phyloP scores from a whole-genome alignment of 139 green algal species.

The Dunaliella sp. region DNA sequence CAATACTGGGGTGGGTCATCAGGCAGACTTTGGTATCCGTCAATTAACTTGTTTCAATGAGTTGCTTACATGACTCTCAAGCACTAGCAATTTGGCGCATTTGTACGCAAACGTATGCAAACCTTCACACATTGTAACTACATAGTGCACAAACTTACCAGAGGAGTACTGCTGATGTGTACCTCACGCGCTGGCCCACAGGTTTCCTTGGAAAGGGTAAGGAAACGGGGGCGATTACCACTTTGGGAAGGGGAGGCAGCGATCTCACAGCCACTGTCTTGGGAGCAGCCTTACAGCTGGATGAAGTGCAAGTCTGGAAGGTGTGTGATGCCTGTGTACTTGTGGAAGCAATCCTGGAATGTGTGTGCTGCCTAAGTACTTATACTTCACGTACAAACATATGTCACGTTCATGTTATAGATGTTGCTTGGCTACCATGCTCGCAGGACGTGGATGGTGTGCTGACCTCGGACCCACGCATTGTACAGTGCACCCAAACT shows the following conservation, averaged over 20 bases:
- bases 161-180: too few relatives aligned
- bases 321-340: too few relatives aligned
- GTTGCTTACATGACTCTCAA: too few relatives aligned
- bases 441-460: slow-evolving; percentile 62
- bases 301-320: slow-evolving; percentile 40
- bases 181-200: slow-evolving; percentile 86
- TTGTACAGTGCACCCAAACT: slow-evolving; percentile 72
- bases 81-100: too few relatives aligned
- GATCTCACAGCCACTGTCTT: slow-evolving; percentile 96
- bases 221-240: slow-evolving; percentile 86
- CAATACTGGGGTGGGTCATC: too few relatives aligned
- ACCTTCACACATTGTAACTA: too few relatives aligned
- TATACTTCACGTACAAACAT: background rate
- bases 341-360: background rate
- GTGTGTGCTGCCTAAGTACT: background rate
- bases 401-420: too few relatives aligned
- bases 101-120: too few relatives aligned
- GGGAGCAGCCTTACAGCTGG: slow-evolving; percentile 61
- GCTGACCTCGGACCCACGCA: slow-evolving; percentile 88
- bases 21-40: too few relatives aligned
- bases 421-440: too few relatives aligned
- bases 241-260: slow-evolving; percentile 89
- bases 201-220: slow-evolving; percentile 89
- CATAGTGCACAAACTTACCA: too few relatives aligned
- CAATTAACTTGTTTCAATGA: too few relatives aligned